These are phyloP conservation scores for Penicillium roqueforti DNA, from an alignment of 495 filamentous ascomycete species.

Conservation along the genomic window DNA sequence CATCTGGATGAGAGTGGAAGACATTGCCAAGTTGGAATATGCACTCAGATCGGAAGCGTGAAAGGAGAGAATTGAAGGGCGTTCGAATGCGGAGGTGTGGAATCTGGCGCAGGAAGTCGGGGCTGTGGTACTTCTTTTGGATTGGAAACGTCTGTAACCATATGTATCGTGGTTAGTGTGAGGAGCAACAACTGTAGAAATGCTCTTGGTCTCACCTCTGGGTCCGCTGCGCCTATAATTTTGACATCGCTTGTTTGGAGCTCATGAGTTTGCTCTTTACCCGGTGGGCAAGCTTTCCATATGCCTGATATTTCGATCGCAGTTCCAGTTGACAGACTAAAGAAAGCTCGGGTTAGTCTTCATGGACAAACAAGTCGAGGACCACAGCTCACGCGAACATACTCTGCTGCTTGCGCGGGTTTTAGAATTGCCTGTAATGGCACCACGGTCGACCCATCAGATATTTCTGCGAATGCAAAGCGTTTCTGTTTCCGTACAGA, in stretches of 20 bases:
- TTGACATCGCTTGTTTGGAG: slow-evolving; percentile 64
- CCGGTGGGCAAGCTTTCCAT: slow-evolving; percentile 69
- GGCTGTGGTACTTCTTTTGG: slow-evolving; percentile 89
- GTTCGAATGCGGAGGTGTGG: slow-evolving; percentile 86
- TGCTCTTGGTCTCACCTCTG: slow-evolving; percentile 57
- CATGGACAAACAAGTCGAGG: background rate
- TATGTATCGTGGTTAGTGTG: slow-evolving; percentile 8
- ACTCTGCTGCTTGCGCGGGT: slow-evolving; percentile 73
- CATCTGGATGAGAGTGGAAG: slow-evolving; percentile 53
- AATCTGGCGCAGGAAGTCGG: slow-evolving; percentile 82
- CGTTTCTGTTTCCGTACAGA: slow-evolving; percentile 84
- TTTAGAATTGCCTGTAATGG: slow-evolving; percentile 79
- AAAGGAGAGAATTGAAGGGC: slow-evolving; percentile 71
- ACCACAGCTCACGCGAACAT: slow-evolving; percentile 30
- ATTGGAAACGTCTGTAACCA: slow-evolving; percentile 71
- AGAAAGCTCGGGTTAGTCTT: slow-evolving; percentile 7
- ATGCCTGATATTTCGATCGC: slow-evolving; percentile 73
- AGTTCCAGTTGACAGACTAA: slow-evolving; percentile 73
- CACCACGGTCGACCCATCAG: slow-evolving; percentile 79
- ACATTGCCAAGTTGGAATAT: slow-evolving; percentile 68
- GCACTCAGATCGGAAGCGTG: slow-evolving; percentile 85
- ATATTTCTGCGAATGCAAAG: slow-evolving; percentile 75
- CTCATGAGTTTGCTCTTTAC: slow-evolving; percentile 72
- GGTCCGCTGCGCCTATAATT: slow-evolving; percentile 70
- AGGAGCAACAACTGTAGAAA: background rate